phyloP scores from a whole-genome alignment of 257 asterid species.

The Nicotiana otophora region DNA sequence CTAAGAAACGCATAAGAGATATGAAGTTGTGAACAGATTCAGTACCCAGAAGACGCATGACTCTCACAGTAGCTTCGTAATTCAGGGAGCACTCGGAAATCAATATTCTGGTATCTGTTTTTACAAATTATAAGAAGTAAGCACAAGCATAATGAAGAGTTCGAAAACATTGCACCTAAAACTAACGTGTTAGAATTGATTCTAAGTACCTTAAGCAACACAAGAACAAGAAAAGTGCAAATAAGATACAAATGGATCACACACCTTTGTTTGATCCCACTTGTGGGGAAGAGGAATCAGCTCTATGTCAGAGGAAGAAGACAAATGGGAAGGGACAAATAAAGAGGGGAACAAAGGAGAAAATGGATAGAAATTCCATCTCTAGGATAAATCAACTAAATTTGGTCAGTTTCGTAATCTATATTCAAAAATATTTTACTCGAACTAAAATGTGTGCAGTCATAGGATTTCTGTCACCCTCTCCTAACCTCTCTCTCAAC shows the following conservation, averaged over 20 bases:
- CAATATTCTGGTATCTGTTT: conserved; percentile 15
- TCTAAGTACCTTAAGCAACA: neutral
- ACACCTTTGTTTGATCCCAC: neutral
- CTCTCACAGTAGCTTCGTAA: conserved; percentile 14
- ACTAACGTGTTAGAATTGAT: neutral
- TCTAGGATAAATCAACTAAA: neutral
- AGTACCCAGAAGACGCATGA: conserved; percentile 13
- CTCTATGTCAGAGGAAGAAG: neutral
- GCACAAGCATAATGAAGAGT: neutral
- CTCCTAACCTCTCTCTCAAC: neutral
- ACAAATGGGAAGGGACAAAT: neutral
- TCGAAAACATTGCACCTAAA: neutral
- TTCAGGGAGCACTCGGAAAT: conserved; percentile 14
- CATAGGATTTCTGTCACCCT: neutral
- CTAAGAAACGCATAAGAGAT: neutral
- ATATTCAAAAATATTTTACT: neutral
- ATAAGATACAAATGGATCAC: neutral
- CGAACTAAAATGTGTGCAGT: neutral
- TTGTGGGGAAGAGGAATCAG: neutral
- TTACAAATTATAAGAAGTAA: neutral
- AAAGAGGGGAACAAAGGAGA: neutral
- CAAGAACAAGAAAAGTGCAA: neutral
- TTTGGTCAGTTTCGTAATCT: neutral
- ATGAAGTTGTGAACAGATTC: neutral
- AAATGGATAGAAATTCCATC: neutral